A percentile compares a stretch with the other conserved stretches of the same genome.
Conservation (phyloP, 306 rosid species). For the Cyamopsis tetragonoloba region DNA sequence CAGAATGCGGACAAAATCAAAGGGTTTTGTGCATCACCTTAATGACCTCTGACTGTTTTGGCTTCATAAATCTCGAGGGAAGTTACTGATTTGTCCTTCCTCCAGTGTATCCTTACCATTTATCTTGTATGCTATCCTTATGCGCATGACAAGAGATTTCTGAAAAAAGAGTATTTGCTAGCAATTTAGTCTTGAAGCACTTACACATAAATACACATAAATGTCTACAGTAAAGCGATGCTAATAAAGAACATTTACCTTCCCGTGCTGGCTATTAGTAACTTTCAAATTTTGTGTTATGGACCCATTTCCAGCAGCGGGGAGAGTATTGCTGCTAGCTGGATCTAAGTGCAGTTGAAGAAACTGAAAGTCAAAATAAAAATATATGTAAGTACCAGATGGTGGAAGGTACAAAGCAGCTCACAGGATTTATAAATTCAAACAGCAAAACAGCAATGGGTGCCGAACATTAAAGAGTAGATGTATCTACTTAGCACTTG, state of each 20-base stretch:
- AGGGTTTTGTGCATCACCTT: slow-evolving; percentile 36
- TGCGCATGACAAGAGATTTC: slow-evolving; percentile 94
- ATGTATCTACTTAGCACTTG: slow-evolving; percentile 7
- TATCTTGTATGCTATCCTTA: slow-evolving; percentile 87
- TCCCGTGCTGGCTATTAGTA: slow-evolving; percentile 94
- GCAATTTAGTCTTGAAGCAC: slow-evolving; percentile 27
- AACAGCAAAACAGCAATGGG: background rate
- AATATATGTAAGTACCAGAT: slow-evolving; percentile 35
- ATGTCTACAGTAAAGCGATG: slow-evolving; percentile 1
- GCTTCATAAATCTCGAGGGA: slow-evolving; percentile 76
- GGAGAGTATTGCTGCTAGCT: slow-evolving; percentile 77
- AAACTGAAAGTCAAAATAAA: slow-evolving; percentile 59
- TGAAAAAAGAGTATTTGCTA: slow-evolving; percentile 40
- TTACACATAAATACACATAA: background rate
- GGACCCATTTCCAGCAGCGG: slow-evolving; percentile 64
- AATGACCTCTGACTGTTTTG: slow-evolving; percentile 27
- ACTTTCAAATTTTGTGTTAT: slow-evolving; percentile 76
- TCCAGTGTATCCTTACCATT: slow-evolving; percentile 80
- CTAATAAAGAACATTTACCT: slow-evolving; percentile 51
- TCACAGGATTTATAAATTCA: slow-evolving; percentile 18
- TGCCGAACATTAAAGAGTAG: background rate
- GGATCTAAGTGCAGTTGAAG: slow-evolving; percentile 95
- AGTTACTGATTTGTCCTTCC: slow-evolving; percentile 86
- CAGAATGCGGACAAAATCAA: slow-evolving; percentile 14
- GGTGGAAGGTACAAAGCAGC: slow-evolving; percentile 21